Evolutionary conservation across 495 filamentous ascomycete genomes (phyloP).

Genomic region (Jackrogersella minutella): DNA sequence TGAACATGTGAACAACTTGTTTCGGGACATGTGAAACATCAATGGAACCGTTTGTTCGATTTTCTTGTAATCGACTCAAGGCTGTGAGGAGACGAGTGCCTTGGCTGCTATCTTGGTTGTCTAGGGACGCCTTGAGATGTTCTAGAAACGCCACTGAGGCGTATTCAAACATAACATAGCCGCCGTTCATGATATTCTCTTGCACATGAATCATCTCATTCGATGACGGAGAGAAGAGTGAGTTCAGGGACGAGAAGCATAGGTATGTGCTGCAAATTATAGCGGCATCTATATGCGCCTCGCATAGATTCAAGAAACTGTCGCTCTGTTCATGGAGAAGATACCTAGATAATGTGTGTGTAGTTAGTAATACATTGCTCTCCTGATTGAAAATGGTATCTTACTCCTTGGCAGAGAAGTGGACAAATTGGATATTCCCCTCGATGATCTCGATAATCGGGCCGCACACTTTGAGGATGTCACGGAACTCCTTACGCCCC

Average conservation of each 20-base stretch:
- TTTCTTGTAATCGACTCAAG: slow-evolving; percentile 1
- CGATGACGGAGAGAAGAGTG: slow-evolving; percentile 3
- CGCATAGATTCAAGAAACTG: slow-evolving; percentile 5
- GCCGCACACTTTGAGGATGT: slow-evolving; percentile 20
- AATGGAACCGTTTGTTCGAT: neutral
- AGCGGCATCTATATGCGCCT: slow-evolving; percentile 10
- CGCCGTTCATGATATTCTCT: slow-evolving; percentile 5
- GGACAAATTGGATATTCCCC: slow-evolving; percentile 17
- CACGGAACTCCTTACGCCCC: slow-evolving; percentile 20
- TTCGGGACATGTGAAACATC: neutral
- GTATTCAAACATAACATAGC: slow-evolving; percentile 29
- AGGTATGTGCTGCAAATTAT: slow-evolving; percentile 21
- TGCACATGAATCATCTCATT: neutral
- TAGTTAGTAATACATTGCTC: no score
- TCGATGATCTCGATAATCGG: slow-evolving; percentile 23
- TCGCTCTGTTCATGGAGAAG: slow-evolving; percentile 29
- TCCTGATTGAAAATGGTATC: neutral
- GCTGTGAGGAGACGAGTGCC: neutral
- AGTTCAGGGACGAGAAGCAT: slow-evolving; percentile 13
- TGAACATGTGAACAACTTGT: neutral
- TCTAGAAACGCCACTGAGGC: slow-evolving; percentile 18
- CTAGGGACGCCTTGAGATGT: slow-evolving; percentile 12
- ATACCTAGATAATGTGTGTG: slow-evolving; percentile 13
- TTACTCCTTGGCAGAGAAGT: slow-evolving; percentile 33
- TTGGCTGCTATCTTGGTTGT: neutral